A percentile compares a stretch with the other conserved stretches of the same genome.
phyloP scores from a whole-genome alignment of 2,329 filamentous ascomycete species.

The Monilinia fructigena region DNA sequence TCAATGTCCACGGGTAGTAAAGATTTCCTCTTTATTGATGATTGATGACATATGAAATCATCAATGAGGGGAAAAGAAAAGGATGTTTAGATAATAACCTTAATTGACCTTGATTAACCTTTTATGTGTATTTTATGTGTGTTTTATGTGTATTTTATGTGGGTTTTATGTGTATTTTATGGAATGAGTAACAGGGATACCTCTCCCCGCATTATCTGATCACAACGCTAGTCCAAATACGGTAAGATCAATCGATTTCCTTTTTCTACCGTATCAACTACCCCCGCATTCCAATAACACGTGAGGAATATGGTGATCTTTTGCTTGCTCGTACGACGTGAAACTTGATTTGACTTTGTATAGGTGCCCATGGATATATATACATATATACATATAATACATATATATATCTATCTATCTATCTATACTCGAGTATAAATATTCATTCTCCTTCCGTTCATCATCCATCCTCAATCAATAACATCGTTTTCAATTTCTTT shows the following conservation, averaged over 20 bases:
- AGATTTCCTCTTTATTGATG: not conserved
- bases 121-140: too few species aligned
- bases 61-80: not conserved
- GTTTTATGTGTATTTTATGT: too few species aligned
- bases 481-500: not conserved
- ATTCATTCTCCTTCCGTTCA: not conserved
- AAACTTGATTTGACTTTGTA: not conserved
- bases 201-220: conserved; percentile 16
- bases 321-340: conserved; percentile 15
- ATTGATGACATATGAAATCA: not conserved
- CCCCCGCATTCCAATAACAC: conserved; percentile 27
- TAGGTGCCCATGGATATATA: too few species aligned
- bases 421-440: not conserved
- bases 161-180: not conserved
- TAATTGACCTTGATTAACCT: too few species aligned
- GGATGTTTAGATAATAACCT: too few species aligned
- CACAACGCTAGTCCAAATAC: not conserved
- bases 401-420: too few species aligned
- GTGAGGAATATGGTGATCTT: conserved; percentile 19
- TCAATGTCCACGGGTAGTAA: too few species aligned
- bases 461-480: not conserved
- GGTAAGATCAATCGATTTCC: not conserved
- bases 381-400: too few species aligned
- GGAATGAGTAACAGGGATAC: not conserved
- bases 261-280: not conserved